phyloP scores from a whole-genome alignment of 1,139 yeast species.

The Kurtzmaniella quercitrusa region DNA sequence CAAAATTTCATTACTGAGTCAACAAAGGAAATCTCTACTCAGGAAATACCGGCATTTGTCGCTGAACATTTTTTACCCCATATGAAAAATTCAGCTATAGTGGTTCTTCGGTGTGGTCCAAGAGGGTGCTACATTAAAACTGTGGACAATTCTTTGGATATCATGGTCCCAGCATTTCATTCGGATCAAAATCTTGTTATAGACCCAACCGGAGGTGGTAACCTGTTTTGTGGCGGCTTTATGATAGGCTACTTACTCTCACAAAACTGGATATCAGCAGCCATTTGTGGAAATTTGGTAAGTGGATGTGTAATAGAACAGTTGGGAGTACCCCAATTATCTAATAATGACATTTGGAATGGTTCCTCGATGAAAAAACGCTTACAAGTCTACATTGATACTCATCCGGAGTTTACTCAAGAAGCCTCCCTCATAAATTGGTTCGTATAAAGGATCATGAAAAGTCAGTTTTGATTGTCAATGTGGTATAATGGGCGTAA shows the following conservation, averaged over 20 bases:
- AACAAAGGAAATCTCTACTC: constrained; percentile 24
- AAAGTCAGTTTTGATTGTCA: constrained; percentile 9
- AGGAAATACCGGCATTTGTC: constrained; percentile 35
- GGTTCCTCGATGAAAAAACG: constrained; percentile 34
- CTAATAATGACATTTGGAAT: constrained; percentile 47
- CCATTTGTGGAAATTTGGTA: constrained; percentile 68
- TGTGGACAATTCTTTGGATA: constrained; percentile 8
- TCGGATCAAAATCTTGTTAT: constrained; percentile 46
- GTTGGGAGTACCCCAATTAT: constrained; percentile 60
- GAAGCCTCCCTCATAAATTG: constrained; percentile 5
- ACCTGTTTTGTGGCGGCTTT: constrained; percentile 81
- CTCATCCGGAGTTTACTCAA: background rate
- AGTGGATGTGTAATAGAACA: constrained; percentile 79
- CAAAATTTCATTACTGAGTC: constrained; percentile 17
- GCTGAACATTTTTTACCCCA: constrained; percentile 29
- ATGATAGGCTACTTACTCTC: constrained; percentile 54
- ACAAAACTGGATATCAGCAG: constrained; percentile 52
- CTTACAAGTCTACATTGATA: constrained; percentile 20
- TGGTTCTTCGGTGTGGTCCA: constrained; percentile 69
- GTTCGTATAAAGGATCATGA: constrained; percentile 2
- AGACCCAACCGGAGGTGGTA: constrained; percentile 96
- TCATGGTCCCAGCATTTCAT: constrained; percentile 75
- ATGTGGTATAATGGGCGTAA: constrained; percentile 30
- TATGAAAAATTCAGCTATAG: constrained; percentile 39
- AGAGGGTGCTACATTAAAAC: constrained; percentile 49